phyloP scores from a whole-genome alignment of 768 basidiomycete genomes.

The Pleurotus tuoliensis region DNA sequence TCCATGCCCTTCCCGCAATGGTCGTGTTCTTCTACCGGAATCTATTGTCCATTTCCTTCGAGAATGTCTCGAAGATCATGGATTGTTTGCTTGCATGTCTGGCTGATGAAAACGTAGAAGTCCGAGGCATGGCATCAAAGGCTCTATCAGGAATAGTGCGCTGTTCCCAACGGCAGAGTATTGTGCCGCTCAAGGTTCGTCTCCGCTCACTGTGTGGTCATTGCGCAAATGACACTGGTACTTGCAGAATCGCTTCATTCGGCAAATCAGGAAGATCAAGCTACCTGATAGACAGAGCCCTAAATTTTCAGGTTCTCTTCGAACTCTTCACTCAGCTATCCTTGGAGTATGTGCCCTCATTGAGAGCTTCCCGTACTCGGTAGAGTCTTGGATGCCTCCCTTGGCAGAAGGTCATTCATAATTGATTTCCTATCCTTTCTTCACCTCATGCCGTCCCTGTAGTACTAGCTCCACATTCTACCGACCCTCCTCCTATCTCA shows the following conservation, averaged over 20 bases:
- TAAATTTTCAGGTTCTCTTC: conserved; percentile 66
- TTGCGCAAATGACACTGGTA: no score
- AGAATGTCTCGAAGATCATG: conserved; percentile 68
- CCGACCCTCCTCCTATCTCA: conserved; percentile 86
- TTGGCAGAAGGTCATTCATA: conserved; percentile 62
- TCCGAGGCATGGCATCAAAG: conserved; percentile 86
- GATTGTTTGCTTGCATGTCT: conserved; percentile 82
- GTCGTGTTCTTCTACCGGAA: conserved; percentile 92
- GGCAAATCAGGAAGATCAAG: conserved; percentile 52
- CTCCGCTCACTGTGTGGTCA: no score
- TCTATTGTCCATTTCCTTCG: conserved; percentile 68
- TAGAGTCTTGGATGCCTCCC: conserved; percentile 87
- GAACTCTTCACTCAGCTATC: conserved; percentile 81
- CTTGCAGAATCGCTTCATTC: conserved; percentile 73
- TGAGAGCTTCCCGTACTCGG: conserved; percentile 92
- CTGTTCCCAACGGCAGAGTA: conserved; percentile 86
- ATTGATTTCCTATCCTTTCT: conserved; percentile 5
- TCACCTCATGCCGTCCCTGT: conserved; percentile 10
- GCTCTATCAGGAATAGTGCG: conserved; percentile 83
- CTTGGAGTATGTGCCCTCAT: conserved; percentile 88
- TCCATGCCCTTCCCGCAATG: conserved; percentile 83
- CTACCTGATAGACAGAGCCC: conserved; percentile 70
- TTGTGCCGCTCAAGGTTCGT: conserved; percentile 74
- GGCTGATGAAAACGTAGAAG: conserved; percentile 88
- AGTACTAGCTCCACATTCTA: conserved; percentile 76